phyloP scores from a whole-genome alignment of 1,284 basidiomycete genomes.

The Puccinia polysora region DNA sequence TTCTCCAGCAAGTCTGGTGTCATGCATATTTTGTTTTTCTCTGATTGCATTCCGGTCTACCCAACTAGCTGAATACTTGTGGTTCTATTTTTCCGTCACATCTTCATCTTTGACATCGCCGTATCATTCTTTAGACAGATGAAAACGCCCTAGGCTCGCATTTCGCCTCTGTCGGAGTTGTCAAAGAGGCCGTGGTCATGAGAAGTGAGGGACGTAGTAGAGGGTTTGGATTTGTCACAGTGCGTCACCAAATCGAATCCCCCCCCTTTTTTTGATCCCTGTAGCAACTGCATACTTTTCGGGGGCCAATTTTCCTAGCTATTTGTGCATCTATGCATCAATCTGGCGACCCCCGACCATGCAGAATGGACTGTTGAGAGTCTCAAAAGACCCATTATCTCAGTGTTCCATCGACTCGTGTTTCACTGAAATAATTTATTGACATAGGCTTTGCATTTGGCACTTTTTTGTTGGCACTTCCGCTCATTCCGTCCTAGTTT shows the following conservation, averaged over 20 bases:
- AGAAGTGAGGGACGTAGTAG: conserved; percentile 30
- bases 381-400: too few relatives aligned
- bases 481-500: conserved; percentile 4
- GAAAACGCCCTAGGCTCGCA: conserved; percentile 25
- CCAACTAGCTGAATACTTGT: background rate
- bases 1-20: too few relatives aligned
- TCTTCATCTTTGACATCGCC: background rate
- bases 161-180: conserved; percentile 21
- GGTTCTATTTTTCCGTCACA: background rate
- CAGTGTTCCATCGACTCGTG: background rate
- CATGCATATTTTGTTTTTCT: background rate
- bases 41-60: too few relatives aligned
- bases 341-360: too few relatives aligned
- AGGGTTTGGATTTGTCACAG: conserved; percentile 39
- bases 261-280: too few relatives aligned
- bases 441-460: background rate
- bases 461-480: background rate
- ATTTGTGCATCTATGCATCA: too few relatives aligned
- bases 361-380: too few relatives aligned
- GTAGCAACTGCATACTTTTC: too few relatives aligned
- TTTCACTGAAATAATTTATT: background rate
- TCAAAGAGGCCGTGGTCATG: conserved; percentile 37
- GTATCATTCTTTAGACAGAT: conserved; percentile 30
- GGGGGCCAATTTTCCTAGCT: too few relatives aligned
- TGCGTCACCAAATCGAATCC: too few relatives aligned